These are phyloP conservation scores for Xylaria cubensis DNA, from an alignment of 495 filamentous ascomycete species.

Conservation along the genomic window DNA sequence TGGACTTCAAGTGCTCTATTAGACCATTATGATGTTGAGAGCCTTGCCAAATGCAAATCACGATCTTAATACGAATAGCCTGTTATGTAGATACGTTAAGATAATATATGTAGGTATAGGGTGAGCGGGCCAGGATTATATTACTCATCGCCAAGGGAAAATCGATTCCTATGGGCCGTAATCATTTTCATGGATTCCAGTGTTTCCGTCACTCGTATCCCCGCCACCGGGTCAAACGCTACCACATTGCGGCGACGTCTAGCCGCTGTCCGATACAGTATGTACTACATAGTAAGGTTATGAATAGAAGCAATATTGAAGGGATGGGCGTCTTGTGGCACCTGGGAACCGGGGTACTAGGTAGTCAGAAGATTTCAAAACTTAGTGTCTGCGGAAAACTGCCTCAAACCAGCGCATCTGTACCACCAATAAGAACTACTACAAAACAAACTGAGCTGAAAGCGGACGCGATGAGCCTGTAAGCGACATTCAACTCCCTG, in stretches of 20 bases:
- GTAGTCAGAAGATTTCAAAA: neutral
- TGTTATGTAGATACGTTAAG: neutral
- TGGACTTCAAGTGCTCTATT: neutral
- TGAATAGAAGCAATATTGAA: neutral
- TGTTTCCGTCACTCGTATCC: neutral
- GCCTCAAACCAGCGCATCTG: constrained; percentile 12
- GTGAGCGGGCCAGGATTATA: neutral
- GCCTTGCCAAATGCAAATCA: neutral
- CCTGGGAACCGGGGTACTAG: neutral
- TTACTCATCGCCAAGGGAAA: neutral
- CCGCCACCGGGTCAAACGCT: neutral
- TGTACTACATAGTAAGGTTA: neutral
- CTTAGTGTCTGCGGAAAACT: constrained; percentile 11
- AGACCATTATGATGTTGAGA: neutral
- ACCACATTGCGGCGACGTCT: neutral
- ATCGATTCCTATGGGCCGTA: neutral
- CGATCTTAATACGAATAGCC: neutral
- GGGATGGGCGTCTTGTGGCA: neutral
- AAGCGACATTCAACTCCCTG: neutral
- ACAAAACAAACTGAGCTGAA: neutral
- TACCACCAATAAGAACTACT: neutral
- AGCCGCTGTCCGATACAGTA: no score
- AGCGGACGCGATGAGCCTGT: neutral
- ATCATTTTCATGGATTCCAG: neutral
- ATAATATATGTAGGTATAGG: neutral